Evolutionary conservation across 2,329 filamentous ascomycete species (phyloP), one percentile per base, ranked within the genome.

Genomic region (Scolecobasidium constrictum): DNA sequence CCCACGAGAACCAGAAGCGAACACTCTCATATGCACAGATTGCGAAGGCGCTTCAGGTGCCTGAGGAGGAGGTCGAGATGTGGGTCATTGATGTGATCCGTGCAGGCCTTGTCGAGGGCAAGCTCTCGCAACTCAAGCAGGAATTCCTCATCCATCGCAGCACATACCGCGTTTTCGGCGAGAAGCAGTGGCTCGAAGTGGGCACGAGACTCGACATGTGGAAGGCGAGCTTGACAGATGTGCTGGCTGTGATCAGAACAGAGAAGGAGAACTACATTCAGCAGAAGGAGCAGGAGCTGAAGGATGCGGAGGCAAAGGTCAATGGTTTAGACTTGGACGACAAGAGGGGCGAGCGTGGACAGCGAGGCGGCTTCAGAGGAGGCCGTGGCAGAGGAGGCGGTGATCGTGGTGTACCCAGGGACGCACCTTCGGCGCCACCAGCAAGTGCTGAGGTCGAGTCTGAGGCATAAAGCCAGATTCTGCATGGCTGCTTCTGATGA

Each of bases 31-130:
- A 98, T 67, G 72, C 74, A 51, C 77, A 77, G 57, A 95, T 98
- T 58, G 77, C 83, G 50, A 82, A 82, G 59, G 83, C 86, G 4
- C 78, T 98, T 37, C 83, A 92, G 64, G 80, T 98, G 44, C 79
- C 86, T 36, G 59, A 68, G 37, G 80, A 84, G 50, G 86, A 96
- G 49, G 86, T 96, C 34, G 92, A 98, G 73, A 83, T 90, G 75
- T 98, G 92, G 92, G 86, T 93, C 52, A 98, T 98, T 57, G 92
- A 98, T 62, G 88, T 93, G 53, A 95, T 98, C 66, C 86, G 92
- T 52, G 86, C 88, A 38, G 87, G 88, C 23, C 78, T 98, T 28
- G 86, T 98, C 41, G 92, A 98, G 71, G 92, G 92, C 60, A 94
- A 94, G 68, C 78, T 98, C 53, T 92, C 84, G 46, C 92, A 98